A percentile compares a stretch with the other conserved stretches of the same genome.
phyloP scores from a whole-genome alignment of 805 yeast species.

The Lachancea lanzarotensis region DNA sequence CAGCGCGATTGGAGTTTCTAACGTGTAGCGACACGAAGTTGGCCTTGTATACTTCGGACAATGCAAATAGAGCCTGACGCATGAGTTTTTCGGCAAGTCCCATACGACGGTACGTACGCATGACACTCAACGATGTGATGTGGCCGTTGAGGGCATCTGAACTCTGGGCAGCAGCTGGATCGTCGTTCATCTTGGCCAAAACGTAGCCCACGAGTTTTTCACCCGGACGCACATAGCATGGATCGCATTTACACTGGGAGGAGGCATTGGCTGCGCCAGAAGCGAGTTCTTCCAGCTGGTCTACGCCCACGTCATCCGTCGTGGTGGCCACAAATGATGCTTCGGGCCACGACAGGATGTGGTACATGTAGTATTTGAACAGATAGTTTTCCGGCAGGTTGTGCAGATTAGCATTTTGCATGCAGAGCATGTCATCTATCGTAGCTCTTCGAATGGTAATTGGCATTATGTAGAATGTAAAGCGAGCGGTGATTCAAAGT shows the following conservation, averaged over 20 bases:
- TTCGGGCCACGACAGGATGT: slow-evolving; percentile 94
- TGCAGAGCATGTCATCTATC: slow-evolving; percentile 79
- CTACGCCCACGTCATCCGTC: slow-evolving; percentile 40
- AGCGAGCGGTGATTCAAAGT: too few relatives aligned
- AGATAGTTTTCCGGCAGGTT: slow-evolving; percentile 94
- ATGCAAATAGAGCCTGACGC: slow-evolving; percentile 74
- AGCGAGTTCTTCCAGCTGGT: slow-evolving; percentile 13
- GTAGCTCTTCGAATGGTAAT: slow-evolving; percentile 86
- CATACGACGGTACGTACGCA: slow-evolving; percentile 92
- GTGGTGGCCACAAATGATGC: slow-evolving; percentile 93
- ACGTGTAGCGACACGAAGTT: slow-evolving; percentile 87
- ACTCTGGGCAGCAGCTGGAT: slow-evolving; percentile 58
- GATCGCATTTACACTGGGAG: slow-evolving; percentile 43
- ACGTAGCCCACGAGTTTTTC: slow-evolving; percentile 95
- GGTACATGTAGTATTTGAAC: slow-evolving; percentile 89
- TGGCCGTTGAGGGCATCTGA: slow-evolving; percentile 80
- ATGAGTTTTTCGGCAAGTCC: slow-evolving; percentile 89
- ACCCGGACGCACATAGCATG: slow-evolving; percentile 57
- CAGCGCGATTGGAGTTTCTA: slow-evolving; percentile 88
- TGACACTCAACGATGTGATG: slow-evolving; percentile 86
- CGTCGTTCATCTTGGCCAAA: slow-evolving; percentile 94
- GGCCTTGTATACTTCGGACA: slow-evolving; percentile 76
- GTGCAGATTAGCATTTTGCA: slow-evolving; percentile 90
- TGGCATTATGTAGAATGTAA: slow-evolving; percentile 45
- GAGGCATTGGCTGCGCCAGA: slow-evolving; percentile 18